Percentiles rank a stretch among this genome's conserved stretches.
These are phyloP conservation scores for Colletotrichum sublineola DNA, from an alignment of 2,329 filamentous ascomycete species.

Conservation along the genomic window DNA sequence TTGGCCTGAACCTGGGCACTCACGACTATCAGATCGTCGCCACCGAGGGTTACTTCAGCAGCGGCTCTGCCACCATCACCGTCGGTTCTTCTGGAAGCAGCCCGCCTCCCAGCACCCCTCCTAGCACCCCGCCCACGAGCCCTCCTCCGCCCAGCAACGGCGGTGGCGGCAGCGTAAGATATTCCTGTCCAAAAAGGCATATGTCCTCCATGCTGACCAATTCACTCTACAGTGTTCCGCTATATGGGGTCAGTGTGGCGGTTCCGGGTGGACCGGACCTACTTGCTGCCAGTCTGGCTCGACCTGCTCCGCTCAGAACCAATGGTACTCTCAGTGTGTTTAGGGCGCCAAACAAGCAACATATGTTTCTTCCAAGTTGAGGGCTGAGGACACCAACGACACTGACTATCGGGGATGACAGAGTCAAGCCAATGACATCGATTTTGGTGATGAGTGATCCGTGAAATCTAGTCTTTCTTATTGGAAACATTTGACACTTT, in stretches of 20 bases:
- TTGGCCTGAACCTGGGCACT: slow-evolving; percentile 62
- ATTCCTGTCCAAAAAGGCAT: not conserved
- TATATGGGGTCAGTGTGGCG: slow-evolving; percentile 45
- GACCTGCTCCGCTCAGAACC: slow-evolving; percentile 44
- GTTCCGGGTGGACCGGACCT: slow-evolving; percentile 45
- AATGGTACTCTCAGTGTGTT: slow-evolving; percentile 47
- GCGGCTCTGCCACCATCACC: slow-evolving; percentile 47
- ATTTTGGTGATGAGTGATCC: not conserved
- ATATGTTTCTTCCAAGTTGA: not conserved
- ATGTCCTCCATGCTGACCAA: not conserved
- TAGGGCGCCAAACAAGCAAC: slow-evolving; percentile 8
- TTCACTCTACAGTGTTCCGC: slow-evolving; percentile 38
- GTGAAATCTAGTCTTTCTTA: not conserved
- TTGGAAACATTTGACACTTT: not conserved
- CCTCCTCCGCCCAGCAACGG: slow-evolving; percentile 1
- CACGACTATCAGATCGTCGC: slow-evolving; percentile 68
- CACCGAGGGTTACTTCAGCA: slow-evolving; percentile 61
- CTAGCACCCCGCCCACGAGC: slow-evolving; percentile 3
- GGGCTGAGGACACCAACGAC: too few species aligned
- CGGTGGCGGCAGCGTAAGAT: slow-evolving; percentile 32
- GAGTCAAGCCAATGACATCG: too few species aligned
- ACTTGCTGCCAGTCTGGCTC: slow-evolving; percentile 46
- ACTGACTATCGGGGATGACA: not conserved
- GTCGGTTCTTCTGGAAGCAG: slow-evolving; percentile 28
- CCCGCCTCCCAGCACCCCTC: slow-evolving; percentile 20